These are phyloP conservation scores for Fraxinus sp. DNA, from an alignment of 305 asterid genomes.

Conservation along the genomic window DNA sequence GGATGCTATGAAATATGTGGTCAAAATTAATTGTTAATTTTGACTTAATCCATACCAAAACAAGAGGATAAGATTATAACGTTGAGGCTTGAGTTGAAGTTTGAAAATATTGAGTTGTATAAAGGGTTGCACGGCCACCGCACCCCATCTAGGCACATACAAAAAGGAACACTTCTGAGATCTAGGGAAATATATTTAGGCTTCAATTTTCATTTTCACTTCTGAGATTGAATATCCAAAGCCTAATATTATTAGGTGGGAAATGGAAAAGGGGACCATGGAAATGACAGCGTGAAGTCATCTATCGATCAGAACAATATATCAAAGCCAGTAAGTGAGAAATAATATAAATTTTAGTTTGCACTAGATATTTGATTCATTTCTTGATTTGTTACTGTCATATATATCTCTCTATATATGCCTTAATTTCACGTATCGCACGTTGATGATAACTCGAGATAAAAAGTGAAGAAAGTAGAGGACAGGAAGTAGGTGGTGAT, in stretches of 20 bases:
- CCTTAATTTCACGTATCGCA: neutral
- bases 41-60: too few relatives aligned
- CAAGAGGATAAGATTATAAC: neutral
- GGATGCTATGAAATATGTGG: too few relatives aligned
- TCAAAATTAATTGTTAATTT: too few relatives aligned
- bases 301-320: conserved; percentile 28
- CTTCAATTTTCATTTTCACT: neutral
- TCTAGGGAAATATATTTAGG: neutral
- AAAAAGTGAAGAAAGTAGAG: neutral
- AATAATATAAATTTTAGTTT: neutral
- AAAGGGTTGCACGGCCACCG: neutral
- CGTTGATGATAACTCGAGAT: neutral
- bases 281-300: conserved; percentile 30
- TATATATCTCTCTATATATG: neutral
- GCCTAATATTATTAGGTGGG: conserved; percentile 32
- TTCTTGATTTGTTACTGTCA: neutral
- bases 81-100: neutral
- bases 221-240: too few relatives aligned
- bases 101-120: neutral
- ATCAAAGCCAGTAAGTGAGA: conserved; percentile 29
- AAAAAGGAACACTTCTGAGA: neutral
- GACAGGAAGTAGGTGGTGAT: neutral
- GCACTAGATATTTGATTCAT: neutral
- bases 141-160: neutral
- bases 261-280: conserved; percentile 30